Conservation (phyloP, 257 asterid species). For the Paraleonurus japonicus region DNA sequence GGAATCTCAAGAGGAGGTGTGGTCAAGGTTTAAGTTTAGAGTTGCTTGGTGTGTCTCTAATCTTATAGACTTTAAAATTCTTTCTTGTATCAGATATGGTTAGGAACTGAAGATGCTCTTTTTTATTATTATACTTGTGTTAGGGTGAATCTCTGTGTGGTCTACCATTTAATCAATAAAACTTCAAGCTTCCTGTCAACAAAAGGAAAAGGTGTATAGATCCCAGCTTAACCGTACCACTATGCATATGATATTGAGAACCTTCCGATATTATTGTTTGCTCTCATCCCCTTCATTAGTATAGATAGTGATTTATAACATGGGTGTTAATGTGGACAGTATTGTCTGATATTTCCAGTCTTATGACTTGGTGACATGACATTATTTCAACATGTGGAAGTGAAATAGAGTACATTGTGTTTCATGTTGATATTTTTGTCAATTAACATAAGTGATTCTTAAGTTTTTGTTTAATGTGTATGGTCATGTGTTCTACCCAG, state of each 20-base stretch:
- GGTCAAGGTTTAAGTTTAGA: too few species aligned
- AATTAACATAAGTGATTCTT: not conserved
- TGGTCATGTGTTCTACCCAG: not conserved
- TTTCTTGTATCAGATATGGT: too few species aligned
- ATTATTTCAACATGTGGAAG: not conserved
- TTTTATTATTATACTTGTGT: too few species aligned
- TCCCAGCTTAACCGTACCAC: not conserved
- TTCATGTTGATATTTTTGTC: not conserved
- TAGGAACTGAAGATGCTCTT: too few species aligned
- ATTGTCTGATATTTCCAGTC: conserved; percentile 2
- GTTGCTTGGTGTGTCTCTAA: too few species aligned
- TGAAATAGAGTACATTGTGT: not conserved
- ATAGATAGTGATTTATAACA: not conserved
- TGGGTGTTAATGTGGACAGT: not conserved
- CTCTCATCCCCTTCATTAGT: not conserved
- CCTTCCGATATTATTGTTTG: not conserved
- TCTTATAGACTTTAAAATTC: too few species aligned
- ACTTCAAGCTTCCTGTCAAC: too few species aligned
- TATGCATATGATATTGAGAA: not conserved
- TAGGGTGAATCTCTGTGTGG: too few species aligned
- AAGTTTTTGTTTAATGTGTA: conserved; percentile 3
- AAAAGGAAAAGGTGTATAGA: not conserved
- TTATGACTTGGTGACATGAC: not conserved
- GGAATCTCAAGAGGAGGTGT: too few species aligned
- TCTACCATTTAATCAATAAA: too few species aligned